A percentile compares a stretch with the other conserved stretches of the same genome.
phyloP scores from a whole-genome alignment of 495 filamentous ascomycete genomes.

The Xylaria bambusicola region DNA sequence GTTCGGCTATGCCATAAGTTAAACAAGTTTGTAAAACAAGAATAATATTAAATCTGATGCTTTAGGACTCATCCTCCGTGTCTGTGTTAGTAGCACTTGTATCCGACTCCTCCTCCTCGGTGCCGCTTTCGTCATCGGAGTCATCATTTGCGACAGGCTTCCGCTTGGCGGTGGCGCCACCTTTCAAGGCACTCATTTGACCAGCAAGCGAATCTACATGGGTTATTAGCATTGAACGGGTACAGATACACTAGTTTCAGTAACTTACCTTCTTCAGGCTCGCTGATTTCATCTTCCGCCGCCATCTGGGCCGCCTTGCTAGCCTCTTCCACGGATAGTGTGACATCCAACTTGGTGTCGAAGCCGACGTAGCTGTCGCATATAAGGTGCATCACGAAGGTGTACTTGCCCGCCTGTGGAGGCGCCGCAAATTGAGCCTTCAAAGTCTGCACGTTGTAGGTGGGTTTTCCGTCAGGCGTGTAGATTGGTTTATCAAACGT shows the following conservation, averaged over 20 bases:
- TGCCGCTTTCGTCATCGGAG: conserved; percentile 82
- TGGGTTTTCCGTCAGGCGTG: conserved; percentile 71
- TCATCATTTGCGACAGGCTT: conserved; percentile 58
- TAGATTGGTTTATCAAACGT: conserved; percentile 87
- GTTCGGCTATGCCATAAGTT: neutral
- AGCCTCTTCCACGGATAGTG: conserved; percentile 84
- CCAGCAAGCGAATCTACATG: conserved; percentile 84
- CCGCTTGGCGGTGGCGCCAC: conserved; percentile 55
- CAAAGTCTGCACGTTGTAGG: conserved; percentile 89
- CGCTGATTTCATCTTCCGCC: conserved; percentile 91
- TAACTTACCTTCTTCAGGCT: conserved; percentile 90
- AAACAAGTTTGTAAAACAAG: neutral
- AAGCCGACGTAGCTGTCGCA: conserved; percentile 94
- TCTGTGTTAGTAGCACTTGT: conserved; percentile 81
- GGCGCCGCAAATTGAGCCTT: conserved; percentile 98
- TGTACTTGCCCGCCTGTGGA: conserved; percentile 87
- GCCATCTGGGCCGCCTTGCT: conserved; percentile 78
- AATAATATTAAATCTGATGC: neutral
- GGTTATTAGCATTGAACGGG: conserved; percentile 31
- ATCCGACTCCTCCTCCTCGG: conserved; percentile 77
- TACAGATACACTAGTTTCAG: conserved; percentile 4
- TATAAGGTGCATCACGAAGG: conserved; percentile 86
- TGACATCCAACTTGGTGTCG: conserved; percentile 86
- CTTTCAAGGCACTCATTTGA: conserved; percentile 89
- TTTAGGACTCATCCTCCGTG: conserved; percentile 63